A percentile compares a stretch with the other conserved stretches of the same genome.
Conservation (phyloP, 176 grass and related monocot species). For the Microstegium vimineum region DNA sequence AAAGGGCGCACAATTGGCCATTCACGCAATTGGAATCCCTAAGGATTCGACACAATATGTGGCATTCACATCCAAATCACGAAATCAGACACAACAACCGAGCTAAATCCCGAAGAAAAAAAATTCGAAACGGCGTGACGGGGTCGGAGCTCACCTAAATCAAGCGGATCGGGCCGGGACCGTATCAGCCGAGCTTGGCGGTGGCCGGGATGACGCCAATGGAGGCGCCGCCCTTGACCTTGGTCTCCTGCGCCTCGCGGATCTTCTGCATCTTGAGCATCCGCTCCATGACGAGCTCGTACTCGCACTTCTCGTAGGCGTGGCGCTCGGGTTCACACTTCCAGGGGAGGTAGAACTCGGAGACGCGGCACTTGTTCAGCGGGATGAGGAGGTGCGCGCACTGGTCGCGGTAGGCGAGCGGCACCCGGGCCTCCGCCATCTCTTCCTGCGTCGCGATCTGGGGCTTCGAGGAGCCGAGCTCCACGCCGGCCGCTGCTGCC, state of each 20-base stretch:
- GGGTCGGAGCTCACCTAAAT: constrained; percentile 34
- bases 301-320: constrained; percentile 97
- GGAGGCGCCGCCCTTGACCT: constrained; percentile 46
- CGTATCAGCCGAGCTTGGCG: constrained; percentile 62
- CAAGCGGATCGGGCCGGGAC: not conserved
- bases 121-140: not conserved
- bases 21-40: not conserved
- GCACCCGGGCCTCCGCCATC: constrained; percentile 75
- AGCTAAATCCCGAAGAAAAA: not conserved
- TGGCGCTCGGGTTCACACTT: constrained; percentile 97
- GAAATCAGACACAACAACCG: not conserved
- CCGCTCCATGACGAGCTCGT: constrained; percentile 97
- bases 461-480: constrained; percentile 83
- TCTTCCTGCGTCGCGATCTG: constrained; percentile 92
- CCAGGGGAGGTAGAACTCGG: constrained; percentile 97
- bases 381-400: constrained; percentile 98
- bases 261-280: constrained; percentile 99
- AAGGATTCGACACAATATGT: not conserved
- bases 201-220: constrained; percentile 64
- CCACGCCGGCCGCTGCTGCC: constrained; percentile 64
- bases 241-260: constrained; percentile 62
- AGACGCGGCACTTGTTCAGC: constrained; percentile 91
- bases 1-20: not conserved
- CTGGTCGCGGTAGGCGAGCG: constrained; percentile 88
- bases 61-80: not conserved